These are phyloP conservation scores for Kluyveromyces sp. DNA, from an alignment of 1,139 yeast species.

Conservation along the genomic window DNA sequence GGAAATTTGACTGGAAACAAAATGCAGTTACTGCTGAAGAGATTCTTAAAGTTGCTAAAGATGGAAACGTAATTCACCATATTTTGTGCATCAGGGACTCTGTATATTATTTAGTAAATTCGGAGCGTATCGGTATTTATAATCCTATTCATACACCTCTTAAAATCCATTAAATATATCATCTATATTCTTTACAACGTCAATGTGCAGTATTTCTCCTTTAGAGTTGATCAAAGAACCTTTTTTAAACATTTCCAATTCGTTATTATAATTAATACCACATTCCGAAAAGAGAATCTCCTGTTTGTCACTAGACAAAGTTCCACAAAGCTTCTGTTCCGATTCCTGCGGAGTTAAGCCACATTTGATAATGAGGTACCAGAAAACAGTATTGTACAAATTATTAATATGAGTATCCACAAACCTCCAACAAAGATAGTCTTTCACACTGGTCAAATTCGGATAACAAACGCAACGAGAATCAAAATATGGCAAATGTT, in stretches of 20 bases:
- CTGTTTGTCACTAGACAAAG: constrained; percentile 75
- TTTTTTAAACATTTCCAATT: constrained; percentile 78
- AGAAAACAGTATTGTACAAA: constrained; percentile 84
- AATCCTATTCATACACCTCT: too few relatives aligned
- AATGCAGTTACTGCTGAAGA: constrained; percentile 7
- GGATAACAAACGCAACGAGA: constrained; percentile 89
- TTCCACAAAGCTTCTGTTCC: constrained; percentile 60
- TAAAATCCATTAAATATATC: constrained; percentile 27
- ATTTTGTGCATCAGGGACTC: constrained; percentile 5
- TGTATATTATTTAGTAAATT: constrained; percentile 9
- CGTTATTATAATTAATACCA: constrained; percentile 83
- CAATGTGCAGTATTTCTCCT: constrained; percentile 34
- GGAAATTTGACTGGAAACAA: constrained; percentile 13
- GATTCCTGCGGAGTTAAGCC: constrained; percentile 69
- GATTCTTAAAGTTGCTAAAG: constrained; percentile 2
- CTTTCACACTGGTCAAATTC: constrained; percentile 48
- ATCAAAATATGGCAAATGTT: constrained; percentile 76
- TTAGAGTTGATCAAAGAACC: constrained; percentile 72
- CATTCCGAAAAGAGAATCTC: constrained; percentile 73
- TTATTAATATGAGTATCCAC: constrained; percentile 96
- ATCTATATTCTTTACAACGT: constrained; percentile 33
- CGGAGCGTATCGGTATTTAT: constrained; percentile 6
- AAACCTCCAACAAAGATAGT: constrained; percentile 91
- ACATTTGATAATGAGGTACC: constrained; percentile 76
- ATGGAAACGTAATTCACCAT: constrained; percentile 9